Evolutionary conservation across 108 stramenopile genomes (phyloP).

Genomic region (Bacterosira constricta): DNA sequence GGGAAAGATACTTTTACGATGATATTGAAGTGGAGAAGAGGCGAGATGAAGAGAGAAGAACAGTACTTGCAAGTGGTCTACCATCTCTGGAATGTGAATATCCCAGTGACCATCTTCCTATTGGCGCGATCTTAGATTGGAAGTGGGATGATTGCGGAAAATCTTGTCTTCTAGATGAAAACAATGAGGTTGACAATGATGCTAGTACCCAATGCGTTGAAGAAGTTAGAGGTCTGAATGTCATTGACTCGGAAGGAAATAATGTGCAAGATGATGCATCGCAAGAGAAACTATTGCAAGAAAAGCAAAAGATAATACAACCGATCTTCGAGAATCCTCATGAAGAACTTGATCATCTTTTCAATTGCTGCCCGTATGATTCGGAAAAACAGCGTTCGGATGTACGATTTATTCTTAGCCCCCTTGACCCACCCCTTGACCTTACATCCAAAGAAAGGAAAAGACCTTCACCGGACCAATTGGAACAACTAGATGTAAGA

Average conservation of each 20-base stretch:
- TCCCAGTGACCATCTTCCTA: slow-evolving; percentile 56
- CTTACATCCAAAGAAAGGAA: slow-evolving; percentile 3
- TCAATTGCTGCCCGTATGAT: slow-evolving; percentile 49
- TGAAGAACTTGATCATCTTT: slow-evolving; percentile 46
- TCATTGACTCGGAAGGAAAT: slow-evolving; percentile 37
- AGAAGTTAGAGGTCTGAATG: slow-evolving; percentile 5
- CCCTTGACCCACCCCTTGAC: slow-evolving; percentile 30
- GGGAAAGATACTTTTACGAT: slow-evolving; percentile 24
- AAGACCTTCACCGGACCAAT: slow-evolving; percentile 43
- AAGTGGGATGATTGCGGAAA: slow-evolving; percentile 13
- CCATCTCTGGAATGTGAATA: slow-evolving; percentile 34
- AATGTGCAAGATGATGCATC: background rate
- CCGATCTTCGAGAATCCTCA: slow-evolving; percentile 25
- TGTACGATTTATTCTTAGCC: slow-evolving; percentile 30
- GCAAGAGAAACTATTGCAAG: slow-evolving; percentile 5
- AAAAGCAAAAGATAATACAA: slow-evolving; percentile 9
- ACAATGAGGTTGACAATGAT: background rate
- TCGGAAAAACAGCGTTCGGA: slow-evolving; percentile 35
- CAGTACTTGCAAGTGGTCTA: slow-evolving; percentile 43
- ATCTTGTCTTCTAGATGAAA: background rate
- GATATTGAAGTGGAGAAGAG: slow-evolving; percentile 18
- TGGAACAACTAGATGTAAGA: slow-evolving; percentile 36
- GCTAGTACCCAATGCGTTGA: background rate
- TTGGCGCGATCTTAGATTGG: slow-evolving; percentile 54
- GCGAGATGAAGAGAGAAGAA: slow-evolving; percentile 21